Evolutionary conservation across 148 eudicot species (phyloP), one percentile per base, ranked within the genome.

Genomic region (Heliosperma pusillum): DNA sequence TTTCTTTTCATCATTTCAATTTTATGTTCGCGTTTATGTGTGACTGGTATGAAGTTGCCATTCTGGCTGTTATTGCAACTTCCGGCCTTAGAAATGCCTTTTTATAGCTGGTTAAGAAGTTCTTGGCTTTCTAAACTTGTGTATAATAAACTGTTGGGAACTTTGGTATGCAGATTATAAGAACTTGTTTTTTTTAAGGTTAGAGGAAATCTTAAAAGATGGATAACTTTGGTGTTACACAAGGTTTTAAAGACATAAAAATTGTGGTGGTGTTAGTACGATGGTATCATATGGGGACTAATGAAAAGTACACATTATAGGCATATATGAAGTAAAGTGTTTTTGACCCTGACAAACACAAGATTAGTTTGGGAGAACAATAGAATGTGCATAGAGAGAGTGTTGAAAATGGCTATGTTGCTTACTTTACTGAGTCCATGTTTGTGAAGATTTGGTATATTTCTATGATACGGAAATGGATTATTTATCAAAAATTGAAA

Each of bases 161-260:
- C 50, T 26, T 66, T 65, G 44, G 21, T 33, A 66, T 65, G 52
- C 8, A 36, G 70, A 40, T 40, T 4, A 66, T 66, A 25, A 52
- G 9, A n/a, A 19, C n/a, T 21, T 33, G 44, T 29, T 66, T 66
- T 36, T 65, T 36, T n/a, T 45, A 16, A 19, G 50, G n/a, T 19
- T 19, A 0, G 21, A 40, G 24, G n/a, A 27, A 40, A 20, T 8
- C 42, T 67, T 42, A 33, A 33, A 36, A 66, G 13, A n/a, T 36
- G 69, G 47, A n/a, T 33, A 30, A 3, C 24, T 6, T 66, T 33
- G 69, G 24, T 36, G 50, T 36, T 19, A 11, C 55, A 44, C 71
- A 67, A 66, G n/a, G 24, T 67, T 66, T 40, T 21, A 50, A 67
- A 19, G 55, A 67, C 11, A 33, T 66, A 21, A 63, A 65, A 21